Percentiles rank a stretch among this genome's conserved stretches.
These are phyloP conservation scores for Heimioporus sp. DNA, from an alignment of 768 basidiomycete species.

Conservation along the genomic window DNA sequence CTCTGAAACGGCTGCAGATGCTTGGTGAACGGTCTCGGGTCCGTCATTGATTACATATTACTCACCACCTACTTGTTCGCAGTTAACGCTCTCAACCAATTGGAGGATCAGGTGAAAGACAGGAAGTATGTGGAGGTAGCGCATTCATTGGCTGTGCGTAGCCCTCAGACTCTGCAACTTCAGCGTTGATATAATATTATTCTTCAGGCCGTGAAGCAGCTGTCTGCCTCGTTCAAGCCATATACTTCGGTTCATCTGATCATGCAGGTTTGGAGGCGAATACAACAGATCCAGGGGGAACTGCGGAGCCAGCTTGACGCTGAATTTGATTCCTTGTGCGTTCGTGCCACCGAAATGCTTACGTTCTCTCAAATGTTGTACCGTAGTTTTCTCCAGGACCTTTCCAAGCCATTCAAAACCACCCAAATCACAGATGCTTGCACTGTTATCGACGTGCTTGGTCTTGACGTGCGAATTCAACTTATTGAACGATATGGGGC, in stretches of 20 bases:
- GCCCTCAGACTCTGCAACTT: slow-evolving; percentile 12
- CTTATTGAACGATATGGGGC: slow-evolving; percentile 88
- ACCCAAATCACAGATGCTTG: slow-evolving; percentile 78
- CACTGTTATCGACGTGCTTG: slow-evolving; percentile 85
- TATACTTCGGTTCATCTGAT: slow-evolving; percentile 77
- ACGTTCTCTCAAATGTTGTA: neutral
- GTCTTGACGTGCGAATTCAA: slow-evolving; percentile 75
- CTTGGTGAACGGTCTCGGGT: slow-evolving; percentile 58
- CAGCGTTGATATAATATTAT: neutral
- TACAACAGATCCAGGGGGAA: slow-evolving; percentile 80
- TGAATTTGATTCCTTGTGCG: slow-evolving; percentile 93
- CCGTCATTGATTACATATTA: neutral
- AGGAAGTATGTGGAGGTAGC: slow-evolving; percentile 82
- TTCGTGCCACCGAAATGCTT: slow-evolving; percentile 8
- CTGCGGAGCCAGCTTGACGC: slow-evolving; percentile 78
- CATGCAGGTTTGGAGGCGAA: slow-evolving; percentile 71
- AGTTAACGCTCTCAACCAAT: slow-evolving; percentile 83
- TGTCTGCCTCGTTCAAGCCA: slow-evolving; percentile 76
- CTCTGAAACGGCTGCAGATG: slow-evolving; percentile 89
- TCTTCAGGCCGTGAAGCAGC: slow-evolving; percentile 80
- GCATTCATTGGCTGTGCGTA: slow-evolving; percentile 71
- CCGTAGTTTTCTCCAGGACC: slow-evolving; percentile 76
- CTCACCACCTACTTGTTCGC: slow-evolving; percentile 1
- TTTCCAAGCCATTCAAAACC: slow-evolving; percentile 61
- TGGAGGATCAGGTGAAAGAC: slow-evolving; percentile 76